phyloP scores from a whole-genome alignment of 805 yeast species.

The Zygotorulaspora sp. region DNA sequence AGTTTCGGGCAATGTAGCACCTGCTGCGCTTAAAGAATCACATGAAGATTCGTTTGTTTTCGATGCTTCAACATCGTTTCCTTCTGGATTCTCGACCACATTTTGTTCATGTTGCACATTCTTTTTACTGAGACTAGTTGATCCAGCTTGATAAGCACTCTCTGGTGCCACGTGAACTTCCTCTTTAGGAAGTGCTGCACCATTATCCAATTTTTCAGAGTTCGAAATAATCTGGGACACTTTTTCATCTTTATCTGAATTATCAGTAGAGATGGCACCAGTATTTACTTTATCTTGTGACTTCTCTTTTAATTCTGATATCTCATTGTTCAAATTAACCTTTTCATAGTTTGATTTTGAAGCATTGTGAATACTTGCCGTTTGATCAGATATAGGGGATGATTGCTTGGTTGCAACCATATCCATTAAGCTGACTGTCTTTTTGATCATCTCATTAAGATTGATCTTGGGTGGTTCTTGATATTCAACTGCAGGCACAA shows the following conservation, averaged over 20 bases:
- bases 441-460: slow-evolving; percentile 13
- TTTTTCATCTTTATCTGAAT: too few relatives aligned
- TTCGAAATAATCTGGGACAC: neutral
- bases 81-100: slow-evolving; percentile 1
- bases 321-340: neutral
- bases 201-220: neutral
- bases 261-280: too few relatives aligned
- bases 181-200: neutral
- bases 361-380: neutral
- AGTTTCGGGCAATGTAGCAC: slow-evolving; percentile 33
- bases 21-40: slow-evolving; percentile 22
- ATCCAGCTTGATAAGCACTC: neutral
- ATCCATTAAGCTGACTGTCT: slow-evolving; percentile 17
- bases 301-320: neutral
- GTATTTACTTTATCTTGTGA: neutral
- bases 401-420: neutral
- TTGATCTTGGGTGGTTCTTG: slow-evolving; percentile 20
- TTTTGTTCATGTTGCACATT: slow-evolving; percentile 1
- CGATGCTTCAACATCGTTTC: neutral
- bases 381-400: neutral
- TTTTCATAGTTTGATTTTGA: neutral
- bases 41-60: slow-evolving; percentile 5
- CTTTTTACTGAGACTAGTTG: neutral
- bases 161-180: neutral
- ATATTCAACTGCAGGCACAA: slow-evolving; percentile 20